Evolutionary conservation across 768 basidiomycete species (phyloP).

Genomic region (Lyophyllum atratum): DNA sequence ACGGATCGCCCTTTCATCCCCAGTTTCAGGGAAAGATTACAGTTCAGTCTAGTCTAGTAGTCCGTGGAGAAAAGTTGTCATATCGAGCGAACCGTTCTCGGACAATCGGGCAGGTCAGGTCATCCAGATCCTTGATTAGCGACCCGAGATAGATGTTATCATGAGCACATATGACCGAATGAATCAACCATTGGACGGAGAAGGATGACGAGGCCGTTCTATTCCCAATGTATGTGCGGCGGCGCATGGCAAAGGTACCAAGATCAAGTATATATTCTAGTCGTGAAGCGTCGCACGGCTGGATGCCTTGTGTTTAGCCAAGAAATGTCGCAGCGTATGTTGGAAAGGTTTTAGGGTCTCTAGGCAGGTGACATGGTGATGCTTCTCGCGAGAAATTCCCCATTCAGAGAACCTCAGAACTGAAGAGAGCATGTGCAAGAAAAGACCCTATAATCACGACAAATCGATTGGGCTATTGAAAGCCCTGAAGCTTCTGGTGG

Average conservation of each 20-base stretch:
- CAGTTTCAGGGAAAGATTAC: background rate
- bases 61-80: slow-evolving; percentile 11
- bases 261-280: background rate
- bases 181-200: background rate
- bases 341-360: background rate
- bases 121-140: slow-evolving; percentile 4
- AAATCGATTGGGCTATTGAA: background rate
- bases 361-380: slow-evolving; percentile 7
- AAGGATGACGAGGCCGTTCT: background rate
- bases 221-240: background rate
- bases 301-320: background rate
- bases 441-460: background rate
- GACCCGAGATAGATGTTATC: background rate
- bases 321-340: background rate
- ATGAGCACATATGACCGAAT: slow-evolving; percentile 6
- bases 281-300: background rate
- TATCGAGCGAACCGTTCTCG: slow-evolving; percentile 8
- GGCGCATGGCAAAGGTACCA: background rate
- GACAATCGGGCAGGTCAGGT: slow-evolving; percentile 8
- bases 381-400: slow-evolving; percentile 2
- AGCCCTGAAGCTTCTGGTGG: background rate
- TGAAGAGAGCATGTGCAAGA: background rate
- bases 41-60: slow-evolving; percentile 10
- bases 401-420: slow-evolving; percentile 1
- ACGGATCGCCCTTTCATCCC: slow-evolving; percentile 1